These are phyloP conservation scores for Eimeria necatrix DNA, from an alignment of 169 alveolate genomes.

Conservation along the genomic window DNA sequence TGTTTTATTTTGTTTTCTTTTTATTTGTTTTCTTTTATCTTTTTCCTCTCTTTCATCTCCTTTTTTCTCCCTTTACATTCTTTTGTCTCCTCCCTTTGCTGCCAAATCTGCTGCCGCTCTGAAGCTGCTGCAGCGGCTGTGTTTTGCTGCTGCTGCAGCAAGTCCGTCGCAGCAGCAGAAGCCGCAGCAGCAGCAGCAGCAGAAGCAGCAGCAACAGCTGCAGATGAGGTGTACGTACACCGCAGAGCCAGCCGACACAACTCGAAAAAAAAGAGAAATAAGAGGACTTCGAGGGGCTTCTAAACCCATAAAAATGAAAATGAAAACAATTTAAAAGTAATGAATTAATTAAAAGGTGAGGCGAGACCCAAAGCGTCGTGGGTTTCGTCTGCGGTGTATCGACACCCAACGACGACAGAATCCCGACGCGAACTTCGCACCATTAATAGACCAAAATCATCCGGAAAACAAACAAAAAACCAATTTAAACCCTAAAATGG, in stretches of 20 bases:
- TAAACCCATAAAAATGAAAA: too few species aligned
- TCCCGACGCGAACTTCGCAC: too few species aligned
- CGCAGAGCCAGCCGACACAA: too few species aligned
- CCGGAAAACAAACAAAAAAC: background rate
- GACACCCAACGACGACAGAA: too few species aligned
- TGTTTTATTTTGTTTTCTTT: background rate
- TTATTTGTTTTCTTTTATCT: background rate
- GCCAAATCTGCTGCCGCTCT: background rate
- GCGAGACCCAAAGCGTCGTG: too few species aligned
- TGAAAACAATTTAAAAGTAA: too few species aligned
- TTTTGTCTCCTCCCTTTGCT: background rate
- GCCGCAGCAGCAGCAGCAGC: constrained; percentile 16
- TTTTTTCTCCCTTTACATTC: background rate
- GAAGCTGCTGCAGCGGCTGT: background rate
- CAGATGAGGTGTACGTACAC: background rate
- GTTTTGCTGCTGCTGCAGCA: background rate
- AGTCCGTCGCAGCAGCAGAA: background rate
- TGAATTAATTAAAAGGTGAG: too few species aligned
- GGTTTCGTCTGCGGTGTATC: too few species aligned
- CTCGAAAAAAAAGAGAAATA: too few species aligned
- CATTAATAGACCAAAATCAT: too few species aligned
- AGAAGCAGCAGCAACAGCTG: background rate
- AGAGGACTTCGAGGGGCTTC: too few species aligned
- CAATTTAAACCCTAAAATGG: too few species aligned
- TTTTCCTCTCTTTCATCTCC: background rate